Evolutionary conservation across 768 basidiomycete genomes (phyloP).

Genomic region (Tulasnella sp.): DNA sequence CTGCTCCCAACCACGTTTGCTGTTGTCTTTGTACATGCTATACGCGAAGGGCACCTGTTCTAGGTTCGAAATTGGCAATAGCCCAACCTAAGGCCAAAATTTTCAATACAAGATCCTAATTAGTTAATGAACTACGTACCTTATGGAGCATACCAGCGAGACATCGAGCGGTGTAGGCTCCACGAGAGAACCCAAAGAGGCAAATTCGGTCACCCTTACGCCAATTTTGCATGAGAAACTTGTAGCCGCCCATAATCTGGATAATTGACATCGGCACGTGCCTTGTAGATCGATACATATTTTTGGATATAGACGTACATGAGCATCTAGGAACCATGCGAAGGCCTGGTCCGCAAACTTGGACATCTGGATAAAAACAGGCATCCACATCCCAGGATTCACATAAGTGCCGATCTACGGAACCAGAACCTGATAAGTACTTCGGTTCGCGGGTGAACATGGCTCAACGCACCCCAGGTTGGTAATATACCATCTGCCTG

Average conservation of each 20-base stretch:
- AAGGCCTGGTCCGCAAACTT: constrained; percentile 29
- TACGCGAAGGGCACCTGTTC: constrained; percentile 34
- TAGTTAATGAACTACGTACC: background rate
- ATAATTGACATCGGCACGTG: background rate
- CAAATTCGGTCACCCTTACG: constrained; percentile 37
- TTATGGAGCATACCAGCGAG: constrained; percentile 38
- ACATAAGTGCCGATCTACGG: constrained; percentile 20
- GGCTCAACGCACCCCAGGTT: constrained; percentile 21
- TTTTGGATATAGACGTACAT: constrained; percentile 20
- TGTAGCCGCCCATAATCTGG: constrained; percentile 33
- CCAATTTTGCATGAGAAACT: constrained; percentile 32
- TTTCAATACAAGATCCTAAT: background rate
- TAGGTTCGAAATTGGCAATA: constrained; percentile 34
- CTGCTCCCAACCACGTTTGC: constrained; percentile 21
- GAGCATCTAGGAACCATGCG: constrained; percentile 31
- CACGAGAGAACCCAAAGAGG: constrained; percentile 41
- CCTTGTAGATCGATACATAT: background rate
- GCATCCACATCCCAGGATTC: constrained; percentile 25
- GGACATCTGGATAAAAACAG: constrained; percentile 3
- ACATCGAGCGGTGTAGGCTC: constrained; percentile 37
- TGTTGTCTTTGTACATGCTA: constrained; percentile 29
- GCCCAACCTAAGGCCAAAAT: constrained; percentile 31
- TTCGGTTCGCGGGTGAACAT: background rate
- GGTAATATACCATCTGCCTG: constrained; percentile 36
- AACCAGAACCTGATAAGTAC: background rate